A percentile compares a stretch with the other conserved stretches of the same genome.
Evolutionary conservation across 2,329 filamentous ascomycete species (phyloP).

Genomic region (Pleomassaria siparia): DNA sequence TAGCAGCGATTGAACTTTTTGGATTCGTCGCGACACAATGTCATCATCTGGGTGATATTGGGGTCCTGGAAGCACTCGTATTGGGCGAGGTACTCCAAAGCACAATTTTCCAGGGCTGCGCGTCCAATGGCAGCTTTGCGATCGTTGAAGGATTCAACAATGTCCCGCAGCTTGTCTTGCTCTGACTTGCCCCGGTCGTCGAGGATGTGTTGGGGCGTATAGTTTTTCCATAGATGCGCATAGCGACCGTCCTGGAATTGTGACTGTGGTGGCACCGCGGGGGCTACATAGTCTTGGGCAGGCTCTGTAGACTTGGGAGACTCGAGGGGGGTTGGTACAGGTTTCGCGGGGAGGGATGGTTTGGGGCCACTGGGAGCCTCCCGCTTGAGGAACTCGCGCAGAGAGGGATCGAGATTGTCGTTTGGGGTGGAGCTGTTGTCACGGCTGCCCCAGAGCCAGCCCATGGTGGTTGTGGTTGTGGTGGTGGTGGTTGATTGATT

Average conservation of each 20-base stretch:
- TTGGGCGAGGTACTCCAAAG: conserved; percentile 80
- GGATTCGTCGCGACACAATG: conserved; percentile 79
- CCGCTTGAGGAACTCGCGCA: conserved; percentile 81
- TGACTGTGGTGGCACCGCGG: conserved; percentile 53
- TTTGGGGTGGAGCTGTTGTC: conserved; percentile 50
- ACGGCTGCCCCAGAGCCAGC: conserved; percentile 62
- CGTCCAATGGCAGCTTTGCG: conserved; percentile 75
- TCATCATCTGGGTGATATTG: conserved; percentile 66
- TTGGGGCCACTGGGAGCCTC: conserved; percentile 74
- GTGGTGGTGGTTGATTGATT: background rate
- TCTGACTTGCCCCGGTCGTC: conserved; percentile 71
- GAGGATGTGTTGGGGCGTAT: conserved; percentile 71
- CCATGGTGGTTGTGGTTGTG: conserved; percentile 56
- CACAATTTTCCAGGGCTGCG: conserved; percentile 91
- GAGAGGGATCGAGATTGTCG: conserved; percentile 77
- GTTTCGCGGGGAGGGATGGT: conserved; percentile 26
- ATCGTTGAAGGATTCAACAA: conserved; percentile 82
- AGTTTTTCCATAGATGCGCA: conserved; percentile 91
- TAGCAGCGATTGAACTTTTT: conserved; percentile 83
- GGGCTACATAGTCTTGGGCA: conserved; percentile 40
- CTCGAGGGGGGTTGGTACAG: conserved; percentile 28
- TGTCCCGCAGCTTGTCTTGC: conserved; percentile 76
- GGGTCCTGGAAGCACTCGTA: conserved; percentile 79
- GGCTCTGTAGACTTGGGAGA: conserved; percentile 42
- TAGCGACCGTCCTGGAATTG: conserved; percentile 71